Conservation (phyloP, 1,284 basidiomycete species). For the Grifola frondosa region DNA sequence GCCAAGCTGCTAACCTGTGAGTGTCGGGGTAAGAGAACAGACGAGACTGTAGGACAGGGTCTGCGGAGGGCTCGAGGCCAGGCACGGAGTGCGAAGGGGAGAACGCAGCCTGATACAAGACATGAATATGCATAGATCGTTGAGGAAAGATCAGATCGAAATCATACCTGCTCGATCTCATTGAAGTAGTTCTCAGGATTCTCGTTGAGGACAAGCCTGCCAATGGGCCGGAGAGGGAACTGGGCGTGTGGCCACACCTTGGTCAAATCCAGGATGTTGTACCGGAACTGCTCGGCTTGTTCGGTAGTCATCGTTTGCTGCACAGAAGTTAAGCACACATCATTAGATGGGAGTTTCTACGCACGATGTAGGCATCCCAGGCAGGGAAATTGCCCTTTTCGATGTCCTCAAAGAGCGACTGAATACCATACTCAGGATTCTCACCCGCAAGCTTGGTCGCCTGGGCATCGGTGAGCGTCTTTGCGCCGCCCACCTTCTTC, state of each 20-base stretch:
- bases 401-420: constrained; percentile 79
- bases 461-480: constrained; percentile 66
- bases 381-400: constrained; percentile 74
- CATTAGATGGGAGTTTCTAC: constrained; percentile 5
- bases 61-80: constrained; percentile 85
- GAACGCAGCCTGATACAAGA: constrained; percentile 81
- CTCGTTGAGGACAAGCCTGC: constrained; percentile 85
- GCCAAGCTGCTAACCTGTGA: constrained; percentile 44
- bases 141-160: constrained; percentile 5
- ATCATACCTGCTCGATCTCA: constrained; percentile 76
- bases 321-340: neutral
- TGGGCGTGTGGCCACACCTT: constrained; percentile 87
- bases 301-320: constrained; percentile 88
- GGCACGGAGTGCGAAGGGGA: constrained; percentile 84
- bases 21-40: constrained; percentile 96
- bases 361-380: constrained; percentile 73
- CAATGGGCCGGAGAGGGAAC: constrained; percentile 84
- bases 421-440: constrained; percentile 81
- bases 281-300: constrained; percentile 88
- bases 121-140: no score
- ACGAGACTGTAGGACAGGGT: constrained; percentile 90
- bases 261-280: constrained; percentile 88
- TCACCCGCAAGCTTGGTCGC: constrained; percentile 61
- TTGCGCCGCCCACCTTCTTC: constrained; percentile 74
- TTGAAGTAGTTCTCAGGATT: constrained; percentile 87